Conservation (phyloP, 1,139 yeast genomes). For the Saccharomyces hybrid region DNA sequence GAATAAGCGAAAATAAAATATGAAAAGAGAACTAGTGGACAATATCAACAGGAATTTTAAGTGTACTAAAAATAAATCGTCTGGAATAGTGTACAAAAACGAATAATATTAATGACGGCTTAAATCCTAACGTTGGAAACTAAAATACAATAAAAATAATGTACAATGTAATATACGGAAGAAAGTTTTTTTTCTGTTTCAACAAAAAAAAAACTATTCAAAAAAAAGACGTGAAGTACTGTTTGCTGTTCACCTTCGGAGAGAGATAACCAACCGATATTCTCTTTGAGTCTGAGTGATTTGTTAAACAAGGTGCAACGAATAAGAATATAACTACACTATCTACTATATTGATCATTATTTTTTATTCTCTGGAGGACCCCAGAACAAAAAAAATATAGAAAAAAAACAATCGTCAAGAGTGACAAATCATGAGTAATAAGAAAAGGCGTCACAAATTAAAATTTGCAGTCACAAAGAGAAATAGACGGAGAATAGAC, state of each 20-base stretch:
- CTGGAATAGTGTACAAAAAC: not conserved
- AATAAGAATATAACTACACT: not conserved
- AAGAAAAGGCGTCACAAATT: not conserved
- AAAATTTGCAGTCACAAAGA: not conserved
- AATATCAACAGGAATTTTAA: not conserved
- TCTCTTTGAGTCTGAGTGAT: not conserved
- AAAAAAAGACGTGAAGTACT: not conserved
- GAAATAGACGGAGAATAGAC: not conserved
- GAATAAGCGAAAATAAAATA: not conserved
- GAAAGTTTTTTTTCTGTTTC: not conserved
- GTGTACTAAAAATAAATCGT: not conserved
- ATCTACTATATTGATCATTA: not conserved
- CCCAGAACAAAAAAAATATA: not conserved
- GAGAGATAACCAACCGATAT: not conserved
- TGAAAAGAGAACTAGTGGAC: not conserved
- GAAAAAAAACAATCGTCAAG: not conserved
- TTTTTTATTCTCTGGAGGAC: not conserved
- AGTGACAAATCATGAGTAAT: not conserved
- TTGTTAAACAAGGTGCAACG: not conserved
- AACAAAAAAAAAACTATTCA: not conserved
- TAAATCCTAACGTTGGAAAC: not conserved
- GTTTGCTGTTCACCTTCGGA: not conserved
- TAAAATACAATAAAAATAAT: not conserved
- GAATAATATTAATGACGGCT: not conserved
- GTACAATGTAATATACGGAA: not conserved